These are phyloP conservation scores for Zygosaccharomyces lentus DNA, from an alignment of 805 yeast genomes.

Conservation along the genomic window DNA sequence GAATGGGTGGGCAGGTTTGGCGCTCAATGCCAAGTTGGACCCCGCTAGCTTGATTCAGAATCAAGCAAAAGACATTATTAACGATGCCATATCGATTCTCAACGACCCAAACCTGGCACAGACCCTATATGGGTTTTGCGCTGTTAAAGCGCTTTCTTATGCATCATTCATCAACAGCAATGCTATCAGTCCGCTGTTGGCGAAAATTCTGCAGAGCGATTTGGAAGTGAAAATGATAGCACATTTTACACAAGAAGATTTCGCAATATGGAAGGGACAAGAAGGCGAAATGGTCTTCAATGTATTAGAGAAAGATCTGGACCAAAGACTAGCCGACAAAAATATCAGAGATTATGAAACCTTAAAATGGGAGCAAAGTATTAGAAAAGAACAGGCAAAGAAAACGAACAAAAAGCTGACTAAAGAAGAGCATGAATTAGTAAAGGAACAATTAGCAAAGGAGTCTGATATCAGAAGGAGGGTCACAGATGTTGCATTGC, in stretches of 20 bases:
- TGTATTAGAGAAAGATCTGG: conserved; percentile 47
- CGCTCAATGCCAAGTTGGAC: conserved; percentile 55
- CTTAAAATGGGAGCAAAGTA: conserved; percentile 81
- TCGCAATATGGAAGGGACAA: conserved; percentile 60
- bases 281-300: conserved; percentile 71
- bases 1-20: conserved; percentile 76
- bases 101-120: conserved; percentile 13
- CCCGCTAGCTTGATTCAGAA: conserved; percentile 53
- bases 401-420: conserved; percentile 54
- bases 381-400: conserved; percentile 67
- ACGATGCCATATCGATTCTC: conserved; percentile 20
- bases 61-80: conserved; percentile 24
- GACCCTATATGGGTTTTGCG: conserved; percentile 38
- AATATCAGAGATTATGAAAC: conserved; percentile 83
- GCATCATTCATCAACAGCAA: conserved; percentile 59
- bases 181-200: conserved; percentile 48
- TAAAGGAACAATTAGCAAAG: conserved; percentile 56
- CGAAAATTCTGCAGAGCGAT: conserved; percentile 41
- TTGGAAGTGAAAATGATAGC: conserved; percentile 38
- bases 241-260: conserved; percentile 44
- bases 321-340: conserved; percentile 50
- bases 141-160: conserved; percentile 49
- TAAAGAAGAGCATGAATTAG: conserved; percentile 67
- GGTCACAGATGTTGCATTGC: conserved; percentile 38
- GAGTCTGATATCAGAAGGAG: conserved; percentile 55